Conservation (phyloP, 805 yeast species). For the Priceomyces fermenticarens region DNA sequence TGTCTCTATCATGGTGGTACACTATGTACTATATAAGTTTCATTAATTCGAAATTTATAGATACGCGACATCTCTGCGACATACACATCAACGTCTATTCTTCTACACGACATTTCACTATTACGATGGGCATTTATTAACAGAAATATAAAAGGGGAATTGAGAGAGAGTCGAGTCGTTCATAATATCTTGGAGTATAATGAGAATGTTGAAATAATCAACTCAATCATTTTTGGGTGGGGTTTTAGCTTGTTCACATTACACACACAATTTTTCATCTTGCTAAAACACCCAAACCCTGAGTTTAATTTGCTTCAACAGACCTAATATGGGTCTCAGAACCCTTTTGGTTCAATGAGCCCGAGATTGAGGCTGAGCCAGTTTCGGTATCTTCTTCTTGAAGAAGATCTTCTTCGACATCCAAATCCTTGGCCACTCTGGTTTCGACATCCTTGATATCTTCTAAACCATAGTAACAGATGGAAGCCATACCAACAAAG, state of each 20-base stretch:
- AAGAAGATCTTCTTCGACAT: constrained; percentile 31
- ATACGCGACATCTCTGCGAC: not conserved
- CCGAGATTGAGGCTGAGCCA: not conserved
- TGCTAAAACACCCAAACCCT: constrained; percentile 1
- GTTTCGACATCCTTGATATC: constrained; percentile 72
- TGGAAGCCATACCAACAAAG: constrained; percentile 71
- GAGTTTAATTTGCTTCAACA: not conserved
- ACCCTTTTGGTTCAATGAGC: not conserved
- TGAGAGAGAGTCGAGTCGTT: constrained; percentile 13
- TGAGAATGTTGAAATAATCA: constrained; percentile 1
- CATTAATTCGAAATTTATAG: not conserved
- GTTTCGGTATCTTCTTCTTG: constrained; percentile 10
- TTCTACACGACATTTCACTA: no score
- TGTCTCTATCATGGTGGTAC: constrained; percentile 34
- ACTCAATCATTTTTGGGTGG: constrained; percentile 1
- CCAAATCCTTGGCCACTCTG: constrained; percentile 56
- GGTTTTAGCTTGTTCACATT: constrained; percentile 9
- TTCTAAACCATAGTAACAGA: constrained; percentile 80
- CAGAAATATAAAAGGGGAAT: constrained; percentile 3
- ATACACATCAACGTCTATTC: no score
- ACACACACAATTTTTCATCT: constrained; percentile 14
- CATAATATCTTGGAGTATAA: constrained; percentile 15
- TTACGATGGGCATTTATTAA: not conserved
- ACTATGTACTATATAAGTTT: not conserved
- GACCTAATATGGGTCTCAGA: not conserved